Base-by-base conservation (phyloP, 768 basidiomycete species). In the Lactifluus volemus region DNA sequence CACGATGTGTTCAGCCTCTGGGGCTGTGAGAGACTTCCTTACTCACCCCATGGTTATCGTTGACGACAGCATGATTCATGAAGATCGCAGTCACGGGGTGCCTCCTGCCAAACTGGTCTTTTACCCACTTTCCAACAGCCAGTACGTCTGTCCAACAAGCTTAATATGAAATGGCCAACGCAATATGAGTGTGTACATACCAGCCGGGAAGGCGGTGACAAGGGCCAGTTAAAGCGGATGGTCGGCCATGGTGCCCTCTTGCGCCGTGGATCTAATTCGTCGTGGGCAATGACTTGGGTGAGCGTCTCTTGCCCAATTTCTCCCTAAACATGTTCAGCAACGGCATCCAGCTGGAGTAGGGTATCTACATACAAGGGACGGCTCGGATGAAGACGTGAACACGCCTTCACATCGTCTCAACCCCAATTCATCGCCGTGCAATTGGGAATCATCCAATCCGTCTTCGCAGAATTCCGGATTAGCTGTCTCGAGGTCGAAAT, bases 51-150 rank as follows among this genome's bases (percentile, higher is more conserved):
- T 73, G 70, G 44, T 84, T 84, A 49, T 81, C 79, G 70, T 91
- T 91, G 58, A 88, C 74, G 44, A 89, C 75, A 38, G 86, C 86
- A 70, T 91, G 88, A 4, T 81, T 81, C 78, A 89, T 79, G 71
- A 86, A 88, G 25, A 81, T 72, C 32, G 88, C 85, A 34, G 84
- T 81, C 54, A 85, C 74, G 42, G 76, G 74, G 68, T 84, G 84
- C 55, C 71, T 77, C 39, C 78, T 64, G 21, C 84, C 85, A 68
- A 80, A 88, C 50, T 80, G 73, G 29, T 72, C 74, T 68, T 79
- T 83, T 29, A 80, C 75, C 85, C 84, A 89, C 62, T 71, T 77
- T 34, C 83, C 84, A 61, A 88, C 78, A 49, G 78, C 77, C 17
- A 81, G 44, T 52, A 78, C 73, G 67, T 86, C 84, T 89, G 68